Base-by-base conservation (phyloP, 495 filamentous ascomycete genomes). In the Geoglossum glabrum region DNA sequence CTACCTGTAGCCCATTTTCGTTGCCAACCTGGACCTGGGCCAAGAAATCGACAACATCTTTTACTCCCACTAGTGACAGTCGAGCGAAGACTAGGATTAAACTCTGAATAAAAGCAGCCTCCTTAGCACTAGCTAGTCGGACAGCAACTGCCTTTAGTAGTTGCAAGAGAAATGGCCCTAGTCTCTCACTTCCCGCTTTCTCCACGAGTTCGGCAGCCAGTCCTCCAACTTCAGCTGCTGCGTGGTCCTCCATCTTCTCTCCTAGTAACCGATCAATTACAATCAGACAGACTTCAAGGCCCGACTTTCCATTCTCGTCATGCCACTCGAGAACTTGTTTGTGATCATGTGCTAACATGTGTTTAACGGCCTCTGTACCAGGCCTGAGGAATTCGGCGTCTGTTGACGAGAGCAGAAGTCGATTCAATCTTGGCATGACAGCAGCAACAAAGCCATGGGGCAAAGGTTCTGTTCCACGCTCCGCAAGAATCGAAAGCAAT, bases 151-250 rank as follows among this genome's bases (percentile, higher is more conserved):
- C 89, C 60, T 80, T 79, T 6, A 98, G 78, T n/a, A 98, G 80
- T 68, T 94, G 86, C 17, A 82, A 79, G 8, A 98, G 76, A 64
- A 86, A 95, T 8, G 89, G 90, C 3, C 92, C 92, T 21, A 98
- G 80, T 49, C 84, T 77, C 62, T 95, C 89, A 26, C 83, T 80
- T 31, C 90, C 88, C 38, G 90, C 92, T 66, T 86, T 90, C 69
- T 97, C 93, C 7, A 98, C 93, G 59, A 97, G 72, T 66, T 95
- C 92, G 0, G 90, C 92, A 0, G 92, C 92, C 54, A 98, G 77
- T 28, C 90, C 87, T 59, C 92, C 92, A 27, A 98, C 89, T 70
- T 97, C 93, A 7, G 87, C 85, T n/a, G 93, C 92, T 8, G 88
- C 85, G 56, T 85, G 85, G 62, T 97, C 92, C 55, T 89, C 85